Base-by-base conservation (phyloP, 768 basidiomycete genomes). In the Suillus ampliporus region DNA sequence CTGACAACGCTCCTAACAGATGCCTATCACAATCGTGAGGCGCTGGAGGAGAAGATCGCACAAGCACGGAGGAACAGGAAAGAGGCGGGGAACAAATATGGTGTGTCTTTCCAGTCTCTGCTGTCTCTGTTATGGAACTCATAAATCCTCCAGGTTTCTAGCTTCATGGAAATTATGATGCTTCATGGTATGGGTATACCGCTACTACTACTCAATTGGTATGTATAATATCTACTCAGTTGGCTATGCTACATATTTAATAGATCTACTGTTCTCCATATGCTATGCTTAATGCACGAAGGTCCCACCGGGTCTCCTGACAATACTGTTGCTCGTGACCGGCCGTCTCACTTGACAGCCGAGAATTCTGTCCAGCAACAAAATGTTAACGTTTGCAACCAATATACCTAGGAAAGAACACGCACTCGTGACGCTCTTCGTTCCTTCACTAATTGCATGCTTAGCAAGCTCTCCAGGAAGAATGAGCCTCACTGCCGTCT, bases 41-140 rank as follows among this genome's bases (percentile, higher is more conserved):
- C 84, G 0, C 69, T 95, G 65, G 94, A 95, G 72, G 92, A 94
- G 63, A 87, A 78, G 77, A 92, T 95, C 66, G 93, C 94, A 0
- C 87, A 93, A 74, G 92, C 89, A 2, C 83, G 88, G 64, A 81
- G 90, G 64, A 95, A 95, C 69, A 83, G 92, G 64, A 95, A 95
- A 73, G 91, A 94, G 71, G 92, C 94, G 0, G 94, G 94, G 11
- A 94, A 92, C 76, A 95, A 95, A 83, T 95, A 95, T 68, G 94
- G 94, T 89, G 68, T 77, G n/a, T 34, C 11, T 52, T 37, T 1
- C 9, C 3, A n/a, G 31, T 9, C 14, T 3, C 4, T 7, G 23
- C 13, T 19, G 2, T 19, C 17, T 40, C 11, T 19, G 3, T 19
- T 8, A 4, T 1, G 8, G n/a, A 11, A 26, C 38, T 61, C 6